phyloP scores from a whole-genome alignment of 2,329 filamentous ascomycete genomes.

The Aspergillus flavus region DNA sequence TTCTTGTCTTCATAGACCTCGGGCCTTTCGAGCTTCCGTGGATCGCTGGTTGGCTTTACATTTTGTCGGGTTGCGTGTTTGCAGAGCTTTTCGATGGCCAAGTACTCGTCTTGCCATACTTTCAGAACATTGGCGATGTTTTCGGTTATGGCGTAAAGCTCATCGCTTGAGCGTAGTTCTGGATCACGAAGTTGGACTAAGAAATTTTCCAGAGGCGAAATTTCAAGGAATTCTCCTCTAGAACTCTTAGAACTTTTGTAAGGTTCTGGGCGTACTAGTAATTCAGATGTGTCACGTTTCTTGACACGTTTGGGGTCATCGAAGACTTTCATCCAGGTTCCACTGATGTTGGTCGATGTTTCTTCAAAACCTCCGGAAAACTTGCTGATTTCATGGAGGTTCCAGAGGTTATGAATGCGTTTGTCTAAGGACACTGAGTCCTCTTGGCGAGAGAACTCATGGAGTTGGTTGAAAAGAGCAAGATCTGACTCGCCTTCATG shows the following conservation, averaged over 20 bases:
- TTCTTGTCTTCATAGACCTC: slow-evolving; percentile 62
- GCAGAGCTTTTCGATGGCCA: slow-evolving; percentile 55
- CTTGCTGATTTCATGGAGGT: slow-evolving; percentile 36
- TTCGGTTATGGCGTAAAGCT: slow-evolving; percentile 57
- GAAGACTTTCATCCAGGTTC: slow-evolving; percentile 38
- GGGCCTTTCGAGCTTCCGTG: slow-evolving; percentile 54
- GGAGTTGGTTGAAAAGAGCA: slow-evolving; percentile 25
- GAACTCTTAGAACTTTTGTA: slow-evolving; percentile 35
- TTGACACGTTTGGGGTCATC: slow-evolving; percentile 31
- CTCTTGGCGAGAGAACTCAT: slow-evolving; percentile 26
- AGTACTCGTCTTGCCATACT: slow-evolving; percentile 62
- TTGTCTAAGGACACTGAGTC: slow-evolving; percentile 30
- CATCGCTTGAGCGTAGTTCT: slow-evolving; percentile 50
- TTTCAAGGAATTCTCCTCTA: slow-evolving; percentile 41
- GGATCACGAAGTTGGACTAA: slow-evolving; percentile 40
- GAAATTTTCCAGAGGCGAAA: slow-evolving; percentile 39
- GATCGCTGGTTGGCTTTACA: slow-evolving; percentile 51
- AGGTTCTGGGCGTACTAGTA: slow-evolving; percentile 32
- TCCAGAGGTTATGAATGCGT: slow-evolving; percentile 40
- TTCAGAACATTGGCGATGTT: slow-evolving; percentile 57
- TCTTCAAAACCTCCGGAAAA: slow-evolving; percentile 40
- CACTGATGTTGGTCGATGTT: slow-evolving; percentile 31
- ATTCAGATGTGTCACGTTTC: slow-evolving; percentile 31
- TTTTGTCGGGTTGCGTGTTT: slow-evolving; percentile 50
- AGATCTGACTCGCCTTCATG: slow-evolving; percentile 26